Evolutionary conservation across 305 asterid genomes (phyloP).

Genomic region (Fraxinus albicans): DNA sequence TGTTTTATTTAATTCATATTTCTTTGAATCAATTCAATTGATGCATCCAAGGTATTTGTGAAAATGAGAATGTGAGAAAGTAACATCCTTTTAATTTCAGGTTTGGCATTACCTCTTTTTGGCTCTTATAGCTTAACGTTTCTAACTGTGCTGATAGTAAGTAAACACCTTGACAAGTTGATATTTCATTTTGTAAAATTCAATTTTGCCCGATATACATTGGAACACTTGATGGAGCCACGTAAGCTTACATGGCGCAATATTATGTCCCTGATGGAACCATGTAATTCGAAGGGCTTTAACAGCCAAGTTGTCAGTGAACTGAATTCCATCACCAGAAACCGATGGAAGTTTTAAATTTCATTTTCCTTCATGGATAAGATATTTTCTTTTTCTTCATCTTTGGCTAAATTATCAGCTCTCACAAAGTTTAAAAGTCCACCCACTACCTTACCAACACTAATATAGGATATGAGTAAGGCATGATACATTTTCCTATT

Average conservation of each 20-base stretch:
- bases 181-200: not conserved
- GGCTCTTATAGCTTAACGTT: not conserved
- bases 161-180: not conserved
- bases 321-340: not conserved
- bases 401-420: conserved; percentile 40
- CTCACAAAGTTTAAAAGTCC: conserved; percentile 37
- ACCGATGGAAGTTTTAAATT: not conserved
- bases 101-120: too few species aligned
- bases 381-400: conserved; percentile 45
- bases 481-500: conserved; percentile 37
- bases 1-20: too few species aligned
- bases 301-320: not conserved
- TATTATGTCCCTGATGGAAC: not conserved
- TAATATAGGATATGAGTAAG: conserved; percentile 31
- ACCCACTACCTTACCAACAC: conserved; percentile 36
- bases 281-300: not conserved
- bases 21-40: too few species aligned
- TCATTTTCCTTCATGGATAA: conserved; percentile 26
- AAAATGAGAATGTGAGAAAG: too few species aligned
- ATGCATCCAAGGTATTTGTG: too few species aligned
- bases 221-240: not conserved
- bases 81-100: too few species aligned
- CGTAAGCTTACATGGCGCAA: not conserved
- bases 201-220: not conserved
- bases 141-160: too few species aligned